Conservation (phyloP, 306 rosid genomes). For the Vachellia pachyceras region DNA sequence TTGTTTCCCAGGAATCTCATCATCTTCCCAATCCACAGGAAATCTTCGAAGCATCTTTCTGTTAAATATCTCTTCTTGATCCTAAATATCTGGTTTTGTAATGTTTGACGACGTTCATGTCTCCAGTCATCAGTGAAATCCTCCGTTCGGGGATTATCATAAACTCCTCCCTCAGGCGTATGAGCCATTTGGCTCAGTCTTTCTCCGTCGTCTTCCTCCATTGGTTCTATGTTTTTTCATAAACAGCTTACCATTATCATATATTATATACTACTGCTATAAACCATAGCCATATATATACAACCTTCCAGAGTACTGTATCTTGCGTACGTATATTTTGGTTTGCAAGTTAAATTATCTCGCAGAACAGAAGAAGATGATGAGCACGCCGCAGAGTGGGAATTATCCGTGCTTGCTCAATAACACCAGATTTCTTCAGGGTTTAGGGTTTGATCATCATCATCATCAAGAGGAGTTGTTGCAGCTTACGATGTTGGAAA, state of each 20-base stretch:
- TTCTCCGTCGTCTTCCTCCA: slow-evolving; percentile 96
- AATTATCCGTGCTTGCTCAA: slow-evolving; percentile 55
- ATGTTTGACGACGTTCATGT: slow-evolving; percentile 75
- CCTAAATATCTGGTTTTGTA: slow-evolving; percentile 4
- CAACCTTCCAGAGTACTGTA: background rate
- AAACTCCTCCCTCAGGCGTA: slow-evolving; percentile 77
- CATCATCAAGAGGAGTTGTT: slow-evolving; percentile 44
- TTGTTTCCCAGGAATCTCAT: background rate
- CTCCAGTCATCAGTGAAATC: slow-evolving; percentile 94
- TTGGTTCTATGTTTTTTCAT: slow-evolving; percentile 97
- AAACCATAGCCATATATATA: background rate
- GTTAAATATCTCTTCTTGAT: too few species aligned
- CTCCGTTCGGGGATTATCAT: slow-evolving; percentile 89
- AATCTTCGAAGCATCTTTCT: too few species aligned
- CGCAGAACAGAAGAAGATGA: background rate
- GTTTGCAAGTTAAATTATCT: background rate
- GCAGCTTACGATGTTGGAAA: slow-evolving; percentile 57
- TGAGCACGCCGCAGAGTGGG: slow-evolving; percentile 75
- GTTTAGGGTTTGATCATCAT: slow-evolving; percentile 54
- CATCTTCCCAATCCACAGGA: background rate
- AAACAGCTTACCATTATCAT: slow-evolving; percentile 20
- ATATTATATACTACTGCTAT: background rate
- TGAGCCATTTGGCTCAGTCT: slow-evolving; percentile 93
- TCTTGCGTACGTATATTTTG: background rate
- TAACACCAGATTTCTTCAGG: slow-evolving; percentile 39